Conservation (phyloP, 2,329 filamentous ascomycete species). For the Alternaria sp. region DNA sequence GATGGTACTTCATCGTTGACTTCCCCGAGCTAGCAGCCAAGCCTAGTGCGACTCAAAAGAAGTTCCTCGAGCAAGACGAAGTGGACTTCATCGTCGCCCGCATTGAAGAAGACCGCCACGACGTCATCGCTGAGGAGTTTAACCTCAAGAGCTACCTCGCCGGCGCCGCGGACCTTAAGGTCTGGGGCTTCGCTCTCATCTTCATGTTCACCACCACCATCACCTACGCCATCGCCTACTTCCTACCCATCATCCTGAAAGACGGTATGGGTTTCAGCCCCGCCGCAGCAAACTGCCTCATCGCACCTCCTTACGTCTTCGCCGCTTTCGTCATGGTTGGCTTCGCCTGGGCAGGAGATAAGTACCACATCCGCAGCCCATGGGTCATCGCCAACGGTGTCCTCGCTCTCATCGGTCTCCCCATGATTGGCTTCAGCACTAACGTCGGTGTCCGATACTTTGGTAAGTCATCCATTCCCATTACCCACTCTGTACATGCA, state of each 20-base stretch:
- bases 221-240: conserved; percentile 40
- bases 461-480: not conserved
- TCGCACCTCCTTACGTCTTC: conserved; percentile 38
- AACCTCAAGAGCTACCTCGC: conserved; percentile 27
- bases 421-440: conserved; percentile 73
- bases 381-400: conserved; percentile 70
- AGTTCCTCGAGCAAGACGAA: conserved; percentile 36
- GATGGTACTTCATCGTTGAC: conserved; percentile 34
- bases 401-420: conserved; percentile 70
- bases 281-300: conserved; percentile 32
- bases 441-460: conserved; percentile 68
- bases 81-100: conserved; percentile 36
- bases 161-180: conserved; percentile 28
- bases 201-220: conserved; percentile 34
- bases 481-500: not conserved
- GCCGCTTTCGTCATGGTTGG: conserved; percentile 50
- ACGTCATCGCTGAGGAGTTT: conserved; percentile 37
- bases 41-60: conserved; percentile 23
- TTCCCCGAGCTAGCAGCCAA: conserved; percentile 35
- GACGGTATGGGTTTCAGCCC: conserved; percentile 38
- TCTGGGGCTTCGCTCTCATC: conserved; percentile 29
- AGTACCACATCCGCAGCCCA: conserved; percentile 68
- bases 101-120: conserved; percentile 34
- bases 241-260: conserved; percentile 38
- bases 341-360: conserved; percentile 69